These are phyloP conservation scores for Pouteria campechiana DNA, from an alignment of 179 eudicot species.

Conservation along the genomic window DNA sequence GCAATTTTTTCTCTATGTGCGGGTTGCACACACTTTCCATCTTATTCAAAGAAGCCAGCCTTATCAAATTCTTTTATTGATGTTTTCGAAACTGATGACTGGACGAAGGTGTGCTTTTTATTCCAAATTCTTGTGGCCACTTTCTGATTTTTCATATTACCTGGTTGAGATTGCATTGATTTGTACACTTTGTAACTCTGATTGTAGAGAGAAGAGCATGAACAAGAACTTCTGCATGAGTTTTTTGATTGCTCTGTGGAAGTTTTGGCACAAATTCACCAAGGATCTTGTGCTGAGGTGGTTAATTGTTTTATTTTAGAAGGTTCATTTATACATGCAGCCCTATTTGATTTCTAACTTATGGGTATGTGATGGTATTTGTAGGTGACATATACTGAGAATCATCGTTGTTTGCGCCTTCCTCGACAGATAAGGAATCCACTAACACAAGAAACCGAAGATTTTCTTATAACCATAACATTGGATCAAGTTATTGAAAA, in stretches of 20 bases:
- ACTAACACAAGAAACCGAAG: slow-evolving; percentile 70
- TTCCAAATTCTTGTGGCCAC: not conserved
- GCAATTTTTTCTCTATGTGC: slow-evolving; percentile 68
- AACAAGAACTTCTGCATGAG: slow-evolving; percentile 25
- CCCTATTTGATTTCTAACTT: not conserved
- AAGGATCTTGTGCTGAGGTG: slow-evolving; percentile 34
- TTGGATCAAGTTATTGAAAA: slow-evolving; percentile 36
- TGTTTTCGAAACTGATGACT: slow-evolving; percentile 26
- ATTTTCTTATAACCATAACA: slow-evolving; percentile 34
- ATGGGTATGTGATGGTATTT: not conserved
- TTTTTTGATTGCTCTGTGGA: slow-evolving; percentile 66
- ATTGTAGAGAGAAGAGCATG: slow-evolving; percentile 47
- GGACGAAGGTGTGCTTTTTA: slow-evolving; percentile 29
- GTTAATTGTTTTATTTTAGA: slow-evolving; percentile 1
- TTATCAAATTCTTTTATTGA: slow-evolving; percentile 16
- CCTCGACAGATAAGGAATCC: slow-evolving; percentile 59
- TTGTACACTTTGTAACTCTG: not conserved
- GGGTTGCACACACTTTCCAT: slow-evolving; percentile 44
- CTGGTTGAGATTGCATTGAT: no score
- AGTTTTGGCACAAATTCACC: slow-evolving; percentile 54
- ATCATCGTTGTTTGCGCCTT: slow-evolving; percentile 45
- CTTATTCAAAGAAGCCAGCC: slow-evolving; percentile 16
- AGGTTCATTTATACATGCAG: no score
- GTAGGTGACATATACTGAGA: slow-evolving; percentile 25
- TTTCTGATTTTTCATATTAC: not conserved